phyloP scores from a whole-genome alignment of 495 filamentous ascomycete genomes.

The Endocarpon pusillum region DNA sequence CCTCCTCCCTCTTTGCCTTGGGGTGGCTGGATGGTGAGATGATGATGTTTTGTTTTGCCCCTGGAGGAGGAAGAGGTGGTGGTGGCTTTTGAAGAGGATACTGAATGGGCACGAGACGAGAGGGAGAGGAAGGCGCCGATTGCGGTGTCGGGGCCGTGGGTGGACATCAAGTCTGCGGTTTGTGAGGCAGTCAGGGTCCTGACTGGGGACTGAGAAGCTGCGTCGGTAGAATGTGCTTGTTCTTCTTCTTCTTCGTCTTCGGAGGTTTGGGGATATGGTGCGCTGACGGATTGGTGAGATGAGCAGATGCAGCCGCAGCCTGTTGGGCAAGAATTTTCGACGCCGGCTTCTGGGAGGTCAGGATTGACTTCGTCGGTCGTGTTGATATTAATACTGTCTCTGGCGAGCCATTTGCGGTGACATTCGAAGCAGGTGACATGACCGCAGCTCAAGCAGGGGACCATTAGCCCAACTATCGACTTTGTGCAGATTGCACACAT shows the following conservation, averaged over 20 bases:
- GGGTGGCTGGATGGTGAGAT: background rate
- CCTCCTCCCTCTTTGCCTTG: background rate
- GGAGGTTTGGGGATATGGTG: constrained; percentile 12
- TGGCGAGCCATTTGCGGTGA: constrained; percentile 25
- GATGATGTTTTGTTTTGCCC: background rate
- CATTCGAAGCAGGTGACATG: constrained; percentile 35
- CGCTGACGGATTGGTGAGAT: constrained; percentile 14
- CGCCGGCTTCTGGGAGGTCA: constrained; percentile 6
- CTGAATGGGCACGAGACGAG: background rate
- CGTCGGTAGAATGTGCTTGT: background rate
- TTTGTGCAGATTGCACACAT: constrained; percentile 32
- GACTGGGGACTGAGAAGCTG: background rate
- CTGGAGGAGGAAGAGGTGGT: background rate
- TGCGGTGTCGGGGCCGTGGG: background rate
- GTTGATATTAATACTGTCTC: constrained; percentile 2
- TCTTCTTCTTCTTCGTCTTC: too few relatives aligned
- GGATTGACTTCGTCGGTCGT: constrained; percentile 3
- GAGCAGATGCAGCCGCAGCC: constrained; percentile 36
- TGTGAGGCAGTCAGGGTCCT: background rate
- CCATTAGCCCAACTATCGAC: constrained; percentile 29
- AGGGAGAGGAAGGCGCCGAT: background rate
- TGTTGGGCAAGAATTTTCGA: constrained; percentile 24
- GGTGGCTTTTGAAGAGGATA: background rate
- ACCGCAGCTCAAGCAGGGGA: constrained; percentile 34
- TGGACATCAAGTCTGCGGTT: background rate